Percentiles rank a stretch among this genome's conserved stretches.
These are phyloP conservation scores for Colletotrichum limetticola DNA, from an alignment of 2,329 filamentous ascomycete genomes.

Conservation along the genomic window DNA sequence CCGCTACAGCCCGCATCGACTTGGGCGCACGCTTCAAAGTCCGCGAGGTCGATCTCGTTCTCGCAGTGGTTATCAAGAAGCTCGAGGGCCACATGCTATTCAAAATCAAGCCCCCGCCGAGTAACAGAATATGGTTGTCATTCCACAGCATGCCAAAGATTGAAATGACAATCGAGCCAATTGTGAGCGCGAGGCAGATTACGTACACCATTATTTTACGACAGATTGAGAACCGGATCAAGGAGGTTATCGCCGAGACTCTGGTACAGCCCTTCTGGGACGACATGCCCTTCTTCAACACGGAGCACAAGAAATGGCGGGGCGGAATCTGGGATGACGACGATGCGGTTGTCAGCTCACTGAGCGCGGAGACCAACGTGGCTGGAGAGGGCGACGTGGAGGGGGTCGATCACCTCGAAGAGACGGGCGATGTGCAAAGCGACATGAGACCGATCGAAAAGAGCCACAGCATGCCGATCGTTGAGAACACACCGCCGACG, in stretches of 20 bases:
- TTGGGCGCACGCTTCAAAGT: constrained; percentile 89
- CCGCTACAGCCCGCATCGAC: constrained; percentile 92
- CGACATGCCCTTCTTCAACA: constrained; percentile 90
- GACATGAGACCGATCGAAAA: constrained; percentile 64
- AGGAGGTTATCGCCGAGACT: constrained; percentile 93
- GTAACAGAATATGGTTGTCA: constrained; percentile 94
- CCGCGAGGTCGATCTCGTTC: constrained; percentile 86
- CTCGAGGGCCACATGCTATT: constrained; percentile 87
- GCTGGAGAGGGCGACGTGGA: constrained; percentile 60
- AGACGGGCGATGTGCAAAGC: constrained; percentile 48
- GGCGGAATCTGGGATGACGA: constrained; percentile 83
- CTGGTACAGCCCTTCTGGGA: constrained; percentile 96
- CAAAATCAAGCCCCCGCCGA: constrained; percentile 93
- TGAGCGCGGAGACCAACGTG: constrained; percentile 49
- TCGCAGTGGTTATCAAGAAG: constrained; percentile 86
- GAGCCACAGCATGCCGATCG: constrained; percentile 60
- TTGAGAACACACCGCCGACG: constrained; percentile 51
- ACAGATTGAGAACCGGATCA: constrained; percentile 94
- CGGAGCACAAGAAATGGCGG: constrained; percentile 79
- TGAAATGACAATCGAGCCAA: constrained; percentile 93
- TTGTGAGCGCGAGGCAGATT: constrained; percentile 94
- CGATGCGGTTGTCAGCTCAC: constrained; percentile 53
- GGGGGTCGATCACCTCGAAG: constrained; percentile 57
- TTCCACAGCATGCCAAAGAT: constrained; percentile 96
- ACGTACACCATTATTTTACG: constrained; percentile 92